Evolutionary conservation across 1,284 basidiomycete species (phyloP), one percentile per base, ranked within the genome.

Genomic region (Tylopilus sp.): DNA sequence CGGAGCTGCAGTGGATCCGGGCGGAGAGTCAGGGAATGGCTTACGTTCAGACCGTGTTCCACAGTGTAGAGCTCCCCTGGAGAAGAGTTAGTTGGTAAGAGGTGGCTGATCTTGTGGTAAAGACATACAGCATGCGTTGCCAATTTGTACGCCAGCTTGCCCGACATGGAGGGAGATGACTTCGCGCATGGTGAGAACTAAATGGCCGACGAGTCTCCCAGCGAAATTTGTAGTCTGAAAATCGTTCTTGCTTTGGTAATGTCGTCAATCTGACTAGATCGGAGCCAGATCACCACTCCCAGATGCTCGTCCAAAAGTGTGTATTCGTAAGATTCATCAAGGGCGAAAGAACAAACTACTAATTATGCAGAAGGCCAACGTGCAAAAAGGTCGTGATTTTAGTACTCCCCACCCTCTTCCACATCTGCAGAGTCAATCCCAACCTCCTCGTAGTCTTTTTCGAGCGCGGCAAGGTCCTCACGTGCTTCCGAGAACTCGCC

Each of bases 401-500:
- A 90, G 72, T 89, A 90, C 70, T 89, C 87, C 55, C 77, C 84
- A 56, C 78, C 84, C 66, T 86, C 84, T 65, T 91, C 92, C 26
- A 74, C 82, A 54, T 92, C 91, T 40, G 86, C 89, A 44, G 89
- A 89, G 76, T 95, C 92, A 52, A 90, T 86, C 61, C 92, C 92
- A 68, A 97, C 93, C 72, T 95, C 92, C 71, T 94, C 91, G 67
- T 95, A 96, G 63, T 95, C 92, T 74, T 97, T 96, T 78, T 97
- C 95, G 52, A 97, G 83, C 13, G 95, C 95, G 34, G 95, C 95
- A 52, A 97, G 84, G 71, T 97, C 95, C 74, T 97, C 95, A 59
- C 95, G 89, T 25, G 94, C 95, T 75, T 97, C 95, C 41, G 91
- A 93, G 75, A 97, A 96, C 74, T 98, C 95, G 68, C 95, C 94